A percentile compares a stretch with the other conserved stretches of the same genome.
phyloP scores from a whole-genome alignment of 257 asterid genomes.

The Hygrophila difformis region DNA sequence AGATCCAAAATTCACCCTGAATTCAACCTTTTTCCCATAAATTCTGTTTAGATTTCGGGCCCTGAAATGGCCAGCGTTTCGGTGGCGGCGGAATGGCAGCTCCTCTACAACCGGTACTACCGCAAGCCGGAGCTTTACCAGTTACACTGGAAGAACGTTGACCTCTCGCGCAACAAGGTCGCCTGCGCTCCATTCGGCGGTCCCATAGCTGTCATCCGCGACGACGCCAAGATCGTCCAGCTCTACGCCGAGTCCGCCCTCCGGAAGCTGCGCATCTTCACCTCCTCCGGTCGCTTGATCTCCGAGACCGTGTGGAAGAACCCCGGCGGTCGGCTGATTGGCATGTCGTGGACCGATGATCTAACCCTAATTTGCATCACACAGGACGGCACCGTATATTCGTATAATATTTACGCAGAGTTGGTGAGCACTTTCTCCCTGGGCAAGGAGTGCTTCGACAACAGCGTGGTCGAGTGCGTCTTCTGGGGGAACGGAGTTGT shows the following conservation, averaged over 20 bases:
- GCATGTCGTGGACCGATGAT: constrained; percentile 87
- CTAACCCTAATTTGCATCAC: constrained; percentile 69
- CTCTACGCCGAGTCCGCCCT: constrained; percentile 87
- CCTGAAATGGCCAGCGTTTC: constrained; percentile 81
- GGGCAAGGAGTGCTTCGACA: constrained; percentile 57
- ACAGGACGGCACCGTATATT: constrained; percentile 80
- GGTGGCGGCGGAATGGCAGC: constrained; percentile 99
- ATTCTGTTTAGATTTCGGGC: no score
- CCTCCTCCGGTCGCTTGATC: constrained; percentile 69
- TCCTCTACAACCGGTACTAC: constrained; percentile 80
- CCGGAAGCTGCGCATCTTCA: constrained; percentile 85
- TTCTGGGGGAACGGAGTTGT: constrained; percentile 93
- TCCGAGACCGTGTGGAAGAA: constrained; percentile 84
- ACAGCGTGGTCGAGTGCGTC: constrained; percentile 76
- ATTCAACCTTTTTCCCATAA: no score
- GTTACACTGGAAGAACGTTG: constrained; percentile 93
- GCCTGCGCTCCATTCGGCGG: constrained; percentile 97
- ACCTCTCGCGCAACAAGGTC: constrained; percentile 81
- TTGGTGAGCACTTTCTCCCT: constrained; percentile 49
- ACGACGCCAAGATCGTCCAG: constrained; percentile 92
- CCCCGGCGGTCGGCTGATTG: constrained; percentile 80
- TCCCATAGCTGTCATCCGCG: constrained; percentile 92
- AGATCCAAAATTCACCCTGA: no score
- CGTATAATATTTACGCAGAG: constrained; percentile 64
- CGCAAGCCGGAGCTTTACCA: constrained; percentile 87